These are phyloP conservation scores for Populus tomentosa DNA, from an alignment of 441 rosid species.

Conservation along the genomic window DNA sequence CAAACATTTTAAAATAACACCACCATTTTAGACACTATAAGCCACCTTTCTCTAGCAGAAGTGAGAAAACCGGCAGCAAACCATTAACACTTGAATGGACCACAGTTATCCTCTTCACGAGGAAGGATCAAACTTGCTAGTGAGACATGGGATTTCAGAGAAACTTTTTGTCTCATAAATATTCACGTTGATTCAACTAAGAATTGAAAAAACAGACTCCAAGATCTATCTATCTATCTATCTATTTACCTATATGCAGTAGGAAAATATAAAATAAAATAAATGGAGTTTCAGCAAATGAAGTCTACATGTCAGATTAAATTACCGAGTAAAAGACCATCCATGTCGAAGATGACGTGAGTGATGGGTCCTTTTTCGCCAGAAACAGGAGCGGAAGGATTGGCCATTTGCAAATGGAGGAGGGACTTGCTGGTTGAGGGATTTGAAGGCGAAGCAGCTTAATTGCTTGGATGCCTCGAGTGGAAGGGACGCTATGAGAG, in stretches of 20 bases:
- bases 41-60: background rate
- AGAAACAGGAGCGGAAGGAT: slow-evolving; percentile 2
- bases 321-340: slow-evolving; percentile 84
- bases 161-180: background rate
- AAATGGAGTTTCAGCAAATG: background rate
- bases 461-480: background rate
- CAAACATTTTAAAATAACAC: background rate
- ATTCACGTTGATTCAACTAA: background rate
- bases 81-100: background rate
- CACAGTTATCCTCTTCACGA: background rate
- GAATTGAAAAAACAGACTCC: background rate
- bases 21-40: background rate
- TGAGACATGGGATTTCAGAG: background rate
- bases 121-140: background rate
- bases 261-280: background rate
- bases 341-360: slow-evolving; percentile 95
- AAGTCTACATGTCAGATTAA: slow-evolving; percentile 11
- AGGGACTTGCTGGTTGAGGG: background rate
- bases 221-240: background rate
- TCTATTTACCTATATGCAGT: background rate
- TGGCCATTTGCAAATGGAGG: slow-evolving; percentile 8
- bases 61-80: background rate
- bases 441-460: no score
- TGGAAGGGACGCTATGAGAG: no score
- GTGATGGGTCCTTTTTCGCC: slow-evolving; percentile 45